Evolutionary conservation across 352 stramenopile species (phyloP).

Genomic region (Saprolegnia diclina): DNA sequence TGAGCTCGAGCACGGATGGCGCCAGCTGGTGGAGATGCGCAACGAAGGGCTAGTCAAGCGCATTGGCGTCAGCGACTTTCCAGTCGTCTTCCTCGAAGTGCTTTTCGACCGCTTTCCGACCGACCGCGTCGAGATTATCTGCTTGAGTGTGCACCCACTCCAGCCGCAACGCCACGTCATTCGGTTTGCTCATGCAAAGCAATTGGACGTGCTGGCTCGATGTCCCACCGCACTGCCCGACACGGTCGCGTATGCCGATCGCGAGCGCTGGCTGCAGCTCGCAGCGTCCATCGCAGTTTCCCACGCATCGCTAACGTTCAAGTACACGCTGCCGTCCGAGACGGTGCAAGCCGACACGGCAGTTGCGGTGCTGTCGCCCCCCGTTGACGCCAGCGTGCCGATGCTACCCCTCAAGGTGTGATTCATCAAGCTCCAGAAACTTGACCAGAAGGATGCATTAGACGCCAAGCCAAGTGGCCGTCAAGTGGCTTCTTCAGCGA

Average conservation of each 20-base stretch:
- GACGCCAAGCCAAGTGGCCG: slow-evolving; percentile 4
- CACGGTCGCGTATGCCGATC: background rate
- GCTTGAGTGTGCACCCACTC: background rate
- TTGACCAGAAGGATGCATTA: slow-evolving; percentile 2
- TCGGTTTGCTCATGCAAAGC: slow-evolving; percentile 7
- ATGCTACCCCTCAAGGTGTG: background rate
- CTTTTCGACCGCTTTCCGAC: slow-evolving; percentile 6
- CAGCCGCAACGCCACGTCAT: background rate
- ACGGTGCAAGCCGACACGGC: slow-evolving; percentile 5
- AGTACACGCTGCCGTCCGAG: slow-evolving; percentile 9
- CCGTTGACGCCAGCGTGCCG: background rate
- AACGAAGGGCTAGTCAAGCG: background rate
- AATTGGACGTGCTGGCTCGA: slow-evolving; percentile 14
- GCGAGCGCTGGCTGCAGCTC: background rate
- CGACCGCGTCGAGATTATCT: background rate
- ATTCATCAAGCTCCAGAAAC: background rate
- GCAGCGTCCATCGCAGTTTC: background rate
- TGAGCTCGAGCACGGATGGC: slow-evolving; percentile 5
- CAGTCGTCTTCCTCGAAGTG: slow-evolving; percentile 11
- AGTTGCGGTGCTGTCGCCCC: background rate
- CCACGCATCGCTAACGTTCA: background rate
- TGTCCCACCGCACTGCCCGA: slow-evolving; percentile 1
- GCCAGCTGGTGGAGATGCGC: background rate
- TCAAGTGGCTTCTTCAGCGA: slow-evolving; percentile 11
- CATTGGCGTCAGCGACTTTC: slow-evolving; percentile 24